Percentiles rank a stretch among this genome's conserved stretches.
Conservation (phyloP, 2,329 filamentous ascomycete genomes). For the Claviceps pusilla region DNA sequence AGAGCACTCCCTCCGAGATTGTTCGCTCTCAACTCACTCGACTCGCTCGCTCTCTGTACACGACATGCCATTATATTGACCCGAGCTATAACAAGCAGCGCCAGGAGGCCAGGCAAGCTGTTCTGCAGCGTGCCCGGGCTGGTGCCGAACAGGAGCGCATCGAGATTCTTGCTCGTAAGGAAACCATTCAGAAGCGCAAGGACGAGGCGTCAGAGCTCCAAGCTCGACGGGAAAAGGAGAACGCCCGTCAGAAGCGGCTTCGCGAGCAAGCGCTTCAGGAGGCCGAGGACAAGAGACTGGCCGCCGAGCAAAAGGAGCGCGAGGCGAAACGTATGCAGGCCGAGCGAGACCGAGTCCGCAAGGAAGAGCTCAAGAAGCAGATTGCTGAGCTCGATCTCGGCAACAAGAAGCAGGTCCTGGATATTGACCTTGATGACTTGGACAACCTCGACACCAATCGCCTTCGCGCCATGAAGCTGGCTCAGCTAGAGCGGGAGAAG, state of each 20-base stretch:
- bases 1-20: conserved; percentile 96
- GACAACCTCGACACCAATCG: conserved; percentile 78
- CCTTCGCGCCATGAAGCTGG: conserved; percentile 86
- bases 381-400: conserved; percentile 74
- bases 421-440: conserved; percentile 67
- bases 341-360: conserved; percentile 77
- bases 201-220: conserved; percentile 82
- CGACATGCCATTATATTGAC: conserved; percentile 93
- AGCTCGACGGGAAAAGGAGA: conserved; percentile 82
- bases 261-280: conserved; percentile 79
- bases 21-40: conserved; percentile 88
- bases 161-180: conserved; percentile 71
- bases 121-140: conserved; percentile 65
- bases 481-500: conserved; percentile 95
- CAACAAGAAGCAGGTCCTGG: conserved; percentile 51
- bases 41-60: conserved; percentile 76
- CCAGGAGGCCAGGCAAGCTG: conserved; percentile 62
- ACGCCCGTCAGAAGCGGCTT: conserved; percentile 72
- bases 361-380: conserved; percentile 87
- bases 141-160: conserved; percentile 86
- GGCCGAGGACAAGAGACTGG: conserved; percentile 74
- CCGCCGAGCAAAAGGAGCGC: conserved; percentile 84
- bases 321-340: conserved; percentile 74
- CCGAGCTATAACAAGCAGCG: conserved; percentile 73
- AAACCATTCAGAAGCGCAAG: conserved; percentile 91